A percentile compares a stretch with the other conserved stretches of the same genome.
Evolutionary conservation across 2,329 filamentous ascomycete genomes (phyloP).

Genomic region (Pseudopyrenochaeta lycopersici): DNA sequence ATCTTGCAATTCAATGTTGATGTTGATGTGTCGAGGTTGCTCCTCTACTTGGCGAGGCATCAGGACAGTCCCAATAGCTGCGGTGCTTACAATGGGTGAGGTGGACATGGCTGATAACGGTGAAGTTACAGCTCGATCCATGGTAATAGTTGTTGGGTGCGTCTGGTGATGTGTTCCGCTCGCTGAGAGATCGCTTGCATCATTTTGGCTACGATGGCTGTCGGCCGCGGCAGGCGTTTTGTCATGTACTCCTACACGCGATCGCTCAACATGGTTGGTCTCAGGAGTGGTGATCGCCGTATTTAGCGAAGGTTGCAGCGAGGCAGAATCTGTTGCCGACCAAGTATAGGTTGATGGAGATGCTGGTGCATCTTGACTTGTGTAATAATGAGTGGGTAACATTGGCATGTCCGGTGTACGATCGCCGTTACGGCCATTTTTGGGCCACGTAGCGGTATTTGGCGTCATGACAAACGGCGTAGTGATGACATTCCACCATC

Average conservation of each 20-base stretch:
- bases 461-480: conserved; percentile 68
- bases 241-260: background rate
- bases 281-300: conserved; percentile 1
- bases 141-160: conserved; percentile 19
- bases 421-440: conserved; percentile 27
- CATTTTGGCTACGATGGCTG: background rate
- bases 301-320: conserved; percentile 11
- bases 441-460: conserved; percentile 47
- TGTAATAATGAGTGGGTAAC: conserved; percentile 38
- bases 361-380: conserved; percentile 15
- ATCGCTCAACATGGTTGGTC: background rate
- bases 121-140: conserved; percentile 29
- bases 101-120: conserved; percentile 41
- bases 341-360: conserved; percentile 34
- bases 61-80: conserved; percentile 43
- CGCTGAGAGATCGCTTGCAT: background rate
- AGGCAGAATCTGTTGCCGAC: conserved; percentile 31
- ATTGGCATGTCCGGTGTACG: conserved; percentile 45
- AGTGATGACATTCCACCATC: conserved; percentile 82
- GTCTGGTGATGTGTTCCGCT: conserved; percentile 3
- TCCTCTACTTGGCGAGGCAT: conserved; percentile 42
- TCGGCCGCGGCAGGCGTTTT: background rate
- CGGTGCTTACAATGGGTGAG: conserved; percentile 42
- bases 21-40: conserved; percentile 33
- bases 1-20: conserved; percentile 45